Conservation (phyloP, 768 basidiomycete genomes). For the Amanita muscaria region DNA sequence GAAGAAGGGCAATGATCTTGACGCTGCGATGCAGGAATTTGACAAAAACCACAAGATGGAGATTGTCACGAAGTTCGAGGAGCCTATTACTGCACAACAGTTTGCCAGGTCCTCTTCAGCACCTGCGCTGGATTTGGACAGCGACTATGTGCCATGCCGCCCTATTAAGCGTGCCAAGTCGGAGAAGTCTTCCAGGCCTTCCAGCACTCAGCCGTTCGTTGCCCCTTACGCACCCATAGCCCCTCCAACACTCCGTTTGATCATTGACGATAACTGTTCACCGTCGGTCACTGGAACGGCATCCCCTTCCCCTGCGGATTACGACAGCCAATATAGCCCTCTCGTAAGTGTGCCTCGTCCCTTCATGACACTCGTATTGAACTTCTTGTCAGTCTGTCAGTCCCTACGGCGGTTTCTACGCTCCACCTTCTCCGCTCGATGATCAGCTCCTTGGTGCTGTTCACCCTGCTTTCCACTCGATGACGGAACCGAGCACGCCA, state of each 20-base stretch:
- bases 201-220: background rate
- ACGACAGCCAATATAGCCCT: background rate
- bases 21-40: conserved; percentile 50
- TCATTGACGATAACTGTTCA: background rate
- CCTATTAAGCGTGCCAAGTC: background rate
- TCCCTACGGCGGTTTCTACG: background rate
- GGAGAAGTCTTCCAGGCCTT: background rate
- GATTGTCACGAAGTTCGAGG: conserved; percentile 68
- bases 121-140: conserved; percentile 36
- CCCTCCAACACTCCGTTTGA: background rate
- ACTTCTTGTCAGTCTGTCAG: background rate
- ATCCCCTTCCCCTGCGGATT: conserved; percentile 8
- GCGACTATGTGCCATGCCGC: background rate
- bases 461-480: background rate
- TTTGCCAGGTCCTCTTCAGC: conserved; percentile 64
- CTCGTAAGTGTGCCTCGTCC: background rate
- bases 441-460: conserved; percentile 1
- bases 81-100: conserved; percentile 64
- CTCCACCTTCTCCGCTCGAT: conserved; percentile 2
- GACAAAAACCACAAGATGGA: conserved; percentile 51
- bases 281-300: conserved; percentile 20
- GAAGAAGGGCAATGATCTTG: conserved; percentile 49
- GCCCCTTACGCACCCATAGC: background rate
- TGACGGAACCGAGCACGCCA: background rate
- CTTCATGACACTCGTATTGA: background rate